phyloP scores from a whole-genome alignment of 192 early-diverging fungal species.

The Coemansia sp. region DNA sequence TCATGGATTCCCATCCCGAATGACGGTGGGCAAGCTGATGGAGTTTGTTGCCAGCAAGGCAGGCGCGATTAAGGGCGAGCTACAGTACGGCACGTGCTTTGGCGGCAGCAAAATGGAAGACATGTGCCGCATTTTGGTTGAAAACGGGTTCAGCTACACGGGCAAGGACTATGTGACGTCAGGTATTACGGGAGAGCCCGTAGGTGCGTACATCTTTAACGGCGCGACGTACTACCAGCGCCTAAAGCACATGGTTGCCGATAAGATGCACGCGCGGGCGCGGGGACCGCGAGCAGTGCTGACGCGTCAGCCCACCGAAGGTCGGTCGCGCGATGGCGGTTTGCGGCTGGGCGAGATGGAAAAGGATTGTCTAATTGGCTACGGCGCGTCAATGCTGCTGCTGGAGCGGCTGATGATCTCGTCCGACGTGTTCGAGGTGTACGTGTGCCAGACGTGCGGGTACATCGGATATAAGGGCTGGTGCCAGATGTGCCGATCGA shows the following conservation, averaged over 20 bases:
- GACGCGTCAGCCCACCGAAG: slow-evolving; percentile 96
- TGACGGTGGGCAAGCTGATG: slow-evolving; percentile 99
- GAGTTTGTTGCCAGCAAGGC: slow-evolving; percentile 96
- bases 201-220: slow-evolving; percentile 95
- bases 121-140: slow-evolving; percentile 89
- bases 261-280: slow-evolving; percentile 97
- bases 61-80: slow-evolving; percentile 83
- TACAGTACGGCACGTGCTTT: slow-evolving; percentile 97
- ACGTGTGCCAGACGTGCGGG: slow-evolving; percentile 89
- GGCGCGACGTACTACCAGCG: slow-evolving; percentile 97
- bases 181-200: slow-evolving; percentile 84
- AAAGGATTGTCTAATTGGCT: slow-evolving; percentile 95
- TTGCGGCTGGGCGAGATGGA: slow-evolving; percentile 99
- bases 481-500: slow-evolving; percentile 89
- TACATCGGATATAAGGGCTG: slow-evolving; percentile 85
- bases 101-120: slow-evolving; percentile 94
- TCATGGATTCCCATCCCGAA: slow-evolving; percentile 97
- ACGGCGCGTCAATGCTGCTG: slow-evolving; percentile 89
- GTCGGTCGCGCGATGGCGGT: slow-evolving; percentile 94
- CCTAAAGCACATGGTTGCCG: slow-evolving; percentile 98
- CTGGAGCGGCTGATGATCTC: slow-evolving; percentile 92
- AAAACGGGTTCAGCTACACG: slow-evolving; percentile 92
- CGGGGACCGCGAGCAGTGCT: slow-evolving; percentile 86
- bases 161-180: slow-evolving; percentile 97
- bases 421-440: slow-evolving; percentile 90